Percentiles rank a stretch among this genome's conserved stretches.
Conservation (phyloP, 345 rosid genomes). For the Clarkia xantiana region DNA sequence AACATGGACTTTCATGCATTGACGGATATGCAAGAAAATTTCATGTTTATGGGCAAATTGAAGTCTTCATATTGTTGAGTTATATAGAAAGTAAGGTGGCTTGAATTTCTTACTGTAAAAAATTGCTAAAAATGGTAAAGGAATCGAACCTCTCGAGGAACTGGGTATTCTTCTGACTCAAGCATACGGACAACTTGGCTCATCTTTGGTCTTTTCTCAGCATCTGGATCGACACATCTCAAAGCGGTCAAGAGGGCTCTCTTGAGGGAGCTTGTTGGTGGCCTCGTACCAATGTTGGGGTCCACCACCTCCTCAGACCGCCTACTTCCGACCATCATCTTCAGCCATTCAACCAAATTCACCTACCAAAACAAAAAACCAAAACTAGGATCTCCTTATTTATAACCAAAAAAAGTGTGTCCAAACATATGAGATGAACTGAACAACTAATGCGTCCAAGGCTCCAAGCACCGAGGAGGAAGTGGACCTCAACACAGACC, state of each 20-base stretch:
- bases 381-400: too few relatives aligned
- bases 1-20: too few relatives aligned
- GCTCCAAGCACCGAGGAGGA: too few relatives aligned
- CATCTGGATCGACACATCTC: conserved; percentile 27
- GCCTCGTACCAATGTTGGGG: conserved; percentile 19
- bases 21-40: too few relatives aligned
- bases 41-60: too few relatives aligned
- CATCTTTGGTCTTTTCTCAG: conserved; percentile 28
- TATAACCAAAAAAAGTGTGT: too few relatives aligned
- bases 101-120: too few relatives aligned
- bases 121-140: background rate
- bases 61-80: too few relatives aligned
- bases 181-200: conserved; percentile 27
- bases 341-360: background rate
- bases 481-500: too few relatives aligned
- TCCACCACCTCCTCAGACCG: conserved; percentile 25
- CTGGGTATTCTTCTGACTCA: conserved; percentile 25
- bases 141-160: conserved; percentile 7
- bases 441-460: too few relatives aligned
- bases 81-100: too few relatives aligned
- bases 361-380: conserved; percentile 14
- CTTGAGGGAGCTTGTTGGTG: conserved; percentile 25
- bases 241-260: conserved; percentile 26
- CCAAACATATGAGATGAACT: too few relatives aligned
- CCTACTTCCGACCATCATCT: conserved; percentile 20